Percentiles rank a stretch among this genome's conserved stretches.
phyloP scores from a whole-genome alignment of 2,329 filamentous ascomycete species.

The Penicillium expansum region DNA sequence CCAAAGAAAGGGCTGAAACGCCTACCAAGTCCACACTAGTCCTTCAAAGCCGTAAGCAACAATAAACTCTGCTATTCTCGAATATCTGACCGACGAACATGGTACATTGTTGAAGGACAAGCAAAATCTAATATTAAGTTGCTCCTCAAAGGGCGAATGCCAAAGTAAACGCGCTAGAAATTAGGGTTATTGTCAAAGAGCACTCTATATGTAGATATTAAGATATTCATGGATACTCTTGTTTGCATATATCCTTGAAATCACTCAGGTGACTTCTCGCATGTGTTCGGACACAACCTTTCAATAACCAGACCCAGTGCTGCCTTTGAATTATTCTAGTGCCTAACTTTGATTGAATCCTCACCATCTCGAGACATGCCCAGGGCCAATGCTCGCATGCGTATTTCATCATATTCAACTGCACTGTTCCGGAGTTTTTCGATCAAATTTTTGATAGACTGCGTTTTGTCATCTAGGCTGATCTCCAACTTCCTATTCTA shows the following conservation, averaged over 20 bases:
- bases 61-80: background rate
- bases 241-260: background rate
- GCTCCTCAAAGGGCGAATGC: background rate
- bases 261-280: background rate
- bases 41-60: background rate
- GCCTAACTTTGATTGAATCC: background rate
- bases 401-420: background rate
- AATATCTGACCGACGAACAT: background rate
- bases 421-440: background rate
- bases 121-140: background rate
- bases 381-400: too few species aligned
- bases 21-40: background rate
- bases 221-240: background rate
- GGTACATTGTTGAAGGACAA: background rate
- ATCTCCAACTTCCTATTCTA: background rate
- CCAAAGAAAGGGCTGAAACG: background rate
- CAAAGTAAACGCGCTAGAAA: background rate
- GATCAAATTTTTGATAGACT: background rate
- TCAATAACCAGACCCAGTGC: background rate
- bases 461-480: too few species aligned
- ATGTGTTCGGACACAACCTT: background rate
- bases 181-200: background rate
- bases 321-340: background rate
- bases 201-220: background rate
- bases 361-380: background rate